These are phyloP conservation scores for Carex cristatella DNA, from an alignment of 176 grass and related monocot genomes.

Conservation along the genomic window DNA sequence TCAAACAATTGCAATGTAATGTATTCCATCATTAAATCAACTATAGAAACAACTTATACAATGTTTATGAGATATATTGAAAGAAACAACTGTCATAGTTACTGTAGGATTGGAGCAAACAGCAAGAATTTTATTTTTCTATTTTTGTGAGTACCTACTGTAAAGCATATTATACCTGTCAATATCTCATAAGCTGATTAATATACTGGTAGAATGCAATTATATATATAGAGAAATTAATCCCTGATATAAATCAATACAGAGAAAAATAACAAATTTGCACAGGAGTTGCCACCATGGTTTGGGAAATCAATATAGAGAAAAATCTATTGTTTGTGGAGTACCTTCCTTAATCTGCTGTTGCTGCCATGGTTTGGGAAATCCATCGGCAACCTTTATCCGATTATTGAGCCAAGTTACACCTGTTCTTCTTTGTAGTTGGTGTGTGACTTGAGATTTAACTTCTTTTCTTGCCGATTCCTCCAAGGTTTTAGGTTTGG, in stretches of 20 bases:
- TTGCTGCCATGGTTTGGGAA: not conserved
- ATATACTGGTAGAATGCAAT: not conserved
- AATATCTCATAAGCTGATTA: not conserved
- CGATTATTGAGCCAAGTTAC: not conserved
- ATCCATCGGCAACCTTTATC: not conserved
- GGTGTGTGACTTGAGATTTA: not conserved
- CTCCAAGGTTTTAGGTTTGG: not conserved
- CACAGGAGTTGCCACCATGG: not conserved
- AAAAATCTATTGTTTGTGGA: not conserved
- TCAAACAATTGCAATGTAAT: not conserved
- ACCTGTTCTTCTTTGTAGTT: not conserved
- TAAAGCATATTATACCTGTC: not conserved
- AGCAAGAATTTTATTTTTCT: not conserved
- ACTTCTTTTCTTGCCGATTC: not conserved
- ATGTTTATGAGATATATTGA: not conserved
- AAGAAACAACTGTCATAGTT: not conserved
- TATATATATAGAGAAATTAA: no score
- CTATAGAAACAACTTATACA: not conserved
- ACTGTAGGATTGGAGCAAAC: not conserved
- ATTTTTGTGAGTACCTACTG: not conserved
- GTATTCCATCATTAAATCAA: not conserved
- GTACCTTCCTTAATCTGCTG: not conserved
- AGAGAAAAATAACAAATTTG: not conserved
- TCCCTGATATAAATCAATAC: not conserved
- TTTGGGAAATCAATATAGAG: not conserved